Conservation (phyloP, 768 basidiomycete genomes). For the Leccinum boreale region DNA sequence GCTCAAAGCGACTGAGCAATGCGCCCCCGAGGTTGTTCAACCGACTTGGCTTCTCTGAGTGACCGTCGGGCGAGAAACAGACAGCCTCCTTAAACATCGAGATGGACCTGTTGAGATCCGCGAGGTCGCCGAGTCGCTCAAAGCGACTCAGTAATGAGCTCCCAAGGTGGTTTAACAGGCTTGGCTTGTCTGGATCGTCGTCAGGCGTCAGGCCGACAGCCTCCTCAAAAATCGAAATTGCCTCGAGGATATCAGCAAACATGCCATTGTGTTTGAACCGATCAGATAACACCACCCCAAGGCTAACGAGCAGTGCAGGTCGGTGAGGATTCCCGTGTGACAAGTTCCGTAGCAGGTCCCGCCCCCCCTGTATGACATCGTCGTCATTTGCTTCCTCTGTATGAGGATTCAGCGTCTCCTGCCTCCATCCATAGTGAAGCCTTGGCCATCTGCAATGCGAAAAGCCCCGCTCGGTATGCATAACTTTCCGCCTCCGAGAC, state of each 20-base stretch:
- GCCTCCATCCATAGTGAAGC: background rate
- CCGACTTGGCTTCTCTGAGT: background rate
- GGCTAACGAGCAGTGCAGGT: background rate
- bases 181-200: background rate
- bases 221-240: no score
- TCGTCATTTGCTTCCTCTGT: background rate
- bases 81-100: background rate
- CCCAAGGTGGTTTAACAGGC: background rate
- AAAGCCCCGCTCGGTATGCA: background rate
- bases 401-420: background rate
- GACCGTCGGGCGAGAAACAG: background rate
- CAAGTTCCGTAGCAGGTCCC: background rate
- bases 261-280: no score
- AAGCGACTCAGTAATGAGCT: background rate
- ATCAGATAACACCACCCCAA: no score
- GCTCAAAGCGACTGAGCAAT: no score
- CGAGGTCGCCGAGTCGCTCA: background rate
- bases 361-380: background rate
- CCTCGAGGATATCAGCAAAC: no score
- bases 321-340: background rate
- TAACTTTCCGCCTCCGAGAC: background rate
- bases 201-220: no score
- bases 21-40: background rate
- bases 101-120: background rate
- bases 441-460: background rate